Percentiles rank a stretch among this genome's conserved stretches.
These are phyloP conservation scores for Noccaea caerulescens DNA, from an alignment of 345 rosid species.

Conservation along the genomic window DNA sequence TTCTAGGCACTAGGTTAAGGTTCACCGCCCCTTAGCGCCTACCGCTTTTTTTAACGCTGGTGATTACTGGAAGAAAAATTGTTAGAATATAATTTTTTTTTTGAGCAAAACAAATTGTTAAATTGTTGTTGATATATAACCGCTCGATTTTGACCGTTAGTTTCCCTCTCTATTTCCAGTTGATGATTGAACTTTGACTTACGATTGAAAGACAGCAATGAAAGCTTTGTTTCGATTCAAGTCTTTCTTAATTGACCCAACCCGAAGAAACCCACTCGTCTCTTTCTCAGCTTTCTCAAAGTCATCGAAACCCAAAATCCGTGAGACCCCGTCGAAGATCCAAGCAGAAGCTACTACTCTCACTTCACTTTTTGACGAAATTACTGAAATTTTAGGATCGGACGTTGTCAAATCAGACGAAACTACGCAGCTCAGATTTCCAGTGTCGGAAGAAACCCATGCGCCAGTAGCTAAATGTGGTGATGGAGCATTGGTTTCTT, in stretches of 20 bases:
- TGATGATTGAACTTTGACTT: not conserved
- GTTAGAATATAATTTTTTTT: too few relatives aligned
- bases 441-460: constrained; percentile 30
- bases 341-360: constrained; percentile 42
- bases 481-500: constrained; percentile 19
- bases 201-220: constrained; percentile 17
- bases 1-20: too few relatives aligned
- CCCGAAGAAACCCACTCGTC: constrained; percentile 12
- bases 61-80: too few relatives aligned
- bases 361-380: constrained; percentile 62
- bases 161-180: not conserved
- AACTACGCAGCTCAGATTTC: constrained; percentile 42
- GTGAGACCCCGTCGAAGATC: constrained; percentile 38
- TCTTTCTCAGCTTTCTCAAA: constrained; percentile 50
- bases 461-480: not conserved
- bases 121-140: constrained; percentile 10
- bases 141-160: constrained; percentile 30
- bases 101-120: too few relatives aligned
- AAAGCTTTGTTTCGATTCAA: constrained; percentile 40
- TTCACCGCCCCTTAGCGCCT: too few relatives aligned
- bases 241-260: constrained; percentile 8
- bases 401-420: constrained; percentile 43
- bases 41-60: too few relatives aligned
- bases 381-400: constrained; percentile 59
- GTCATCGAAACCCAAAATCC: constrained; percentile 44